Conservation (phyloP, 1,139 yeast genomes). For the Taphrina pruni region DNA sequence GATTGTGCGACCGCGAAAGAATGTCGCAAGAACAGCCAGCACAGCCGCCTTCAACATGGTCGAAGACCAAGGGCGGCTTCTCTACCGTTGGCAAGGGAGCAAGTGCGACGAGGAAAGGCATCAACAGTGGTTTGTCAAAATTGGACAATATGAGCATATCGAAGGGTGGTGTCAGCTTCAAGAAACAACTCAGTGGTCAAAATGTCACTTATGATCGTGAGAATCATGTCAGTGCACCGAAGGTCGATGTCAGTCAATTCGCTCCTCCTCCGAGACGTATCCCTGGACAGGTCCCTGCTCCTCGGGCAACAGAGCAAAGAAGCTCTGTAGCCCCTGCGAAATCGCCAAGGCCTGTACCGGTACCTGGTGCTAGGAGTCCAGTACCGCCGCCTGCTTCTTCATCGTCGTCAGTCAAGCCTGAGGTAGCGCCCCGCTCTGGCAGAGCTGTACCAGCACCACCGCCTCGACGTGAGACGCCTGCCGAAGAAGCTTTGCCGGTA, state of each 20-base stretch:
- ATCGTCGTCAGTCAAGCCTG: background rate
- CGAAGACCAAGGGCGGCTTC: slow-evolving; percentile 24
- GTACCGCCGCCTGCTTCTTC: slow-evolving; percentile 5
- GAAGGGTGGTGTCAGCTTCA: slow-evolving; percentile 21
- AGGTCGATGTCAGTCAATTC: slow-evolving; percentile 34
- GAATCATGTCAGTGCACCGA: slow-evolving; percentile 34
- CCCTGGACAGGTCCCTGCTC: slow-evolving; percentile 19
- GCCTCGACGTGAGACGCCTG: slow-evolving; percentile 17
- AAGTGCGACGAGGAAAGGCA: slow-evolving; percentile 20
- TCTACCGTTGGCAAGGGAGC: slow-evolving; percentile 34
- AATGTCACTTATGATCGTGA: slow-evolving; percentile 36
- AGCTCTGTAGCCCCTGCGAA: slow-evolving; percentile 6
- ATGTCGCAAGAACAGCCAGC: slow-evolving; percentile 18
- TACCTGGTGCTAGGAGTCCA: background rate
- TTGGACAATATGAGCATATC: slow-evolving; percentile 34
- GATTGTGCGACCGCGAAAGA: background rate
- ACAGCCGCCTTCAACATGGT: slow-evolving; percentile 23
- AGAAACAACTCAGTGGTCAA: slow-evolving; percentile 29
- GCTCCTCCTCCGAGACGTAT: slow-evolving; percentile 37
- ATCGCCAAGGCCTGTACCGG: background rate
- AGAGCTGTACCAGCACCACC: slow-evolving; percentile 36
- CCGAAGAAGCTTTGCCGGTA: slow-evolving; percentile 25
- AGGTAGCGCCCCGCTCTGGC: background rate
- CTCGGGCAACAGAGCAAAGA: background rate
- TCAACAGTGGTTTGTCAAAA: slow-evolving; percentile 22